These are phyloP conservation scores for Termitomyces sp. DNA, from an alignment of 768 basidiomycete species.

Conservation along the genomic window DNA sequence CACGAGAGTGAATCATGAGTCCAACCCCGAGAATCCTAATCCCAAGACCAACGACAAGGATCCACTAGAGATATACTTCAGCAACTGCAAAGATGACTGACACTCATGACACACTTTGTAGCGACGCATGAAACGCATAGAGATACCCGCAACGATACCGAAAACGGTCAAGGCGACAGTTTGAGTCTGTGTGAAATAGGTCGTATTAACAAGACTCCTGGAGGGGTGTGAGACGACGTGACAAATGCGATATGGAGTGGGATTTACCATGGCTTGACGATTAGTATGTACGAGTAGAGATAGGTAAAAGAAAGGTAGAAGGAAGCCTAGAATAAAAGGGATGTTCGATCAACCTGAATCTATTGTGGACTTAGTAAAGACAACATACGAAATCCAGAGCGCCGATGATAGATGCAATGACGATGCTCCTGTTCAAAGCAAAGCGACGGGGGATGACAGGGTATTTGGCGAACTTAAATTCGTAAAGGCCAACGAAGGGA, in stretches of 20 bases:
- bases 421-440: conserved; percentile 53
- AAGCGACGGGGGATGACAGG: conserved; percentile 65
- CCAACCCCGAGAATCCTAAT: conserved; percentile 62
- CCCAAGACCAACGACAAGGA: conserved; percentile 55
- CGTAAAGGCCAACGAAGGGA: conserved; percentile 43
- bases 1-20: conserved; percentile 70
- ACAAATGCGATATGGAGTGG: not conserved
- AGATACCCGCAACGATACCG: conserved; percentile 55
- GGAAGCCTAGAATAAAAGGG: conserved; percentile 41
- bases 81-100: not conserved
- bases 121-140: conserved; percentile 50
- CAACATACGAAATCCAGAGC: conserved; percentile 57
- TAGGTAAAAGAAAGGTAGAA: conserved; percentile 73
- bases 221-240: conserved; percentile 8
- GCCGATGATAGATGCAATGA: conserved; percentile 58
- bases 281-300: conserved; percentile 64
- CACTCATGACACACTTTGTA: conserved; percentile 42
- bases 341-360: not conserved
- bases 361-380: not conserved
- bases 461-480: conserved; percentile 45
- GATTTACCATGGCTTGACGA: conserved; percentile 46
- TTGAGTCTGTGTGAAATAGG: conserved; percentile 63
- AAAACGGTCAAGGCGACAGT: conserved; percentile 60
- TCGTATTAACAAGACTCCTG: conserved; percentile 54
- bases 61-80: conserved; percentile 20